phyloP scores from a whole-genome alignment of 805 yeast species.

The Scheffersomyces coipomensis region DNA sequence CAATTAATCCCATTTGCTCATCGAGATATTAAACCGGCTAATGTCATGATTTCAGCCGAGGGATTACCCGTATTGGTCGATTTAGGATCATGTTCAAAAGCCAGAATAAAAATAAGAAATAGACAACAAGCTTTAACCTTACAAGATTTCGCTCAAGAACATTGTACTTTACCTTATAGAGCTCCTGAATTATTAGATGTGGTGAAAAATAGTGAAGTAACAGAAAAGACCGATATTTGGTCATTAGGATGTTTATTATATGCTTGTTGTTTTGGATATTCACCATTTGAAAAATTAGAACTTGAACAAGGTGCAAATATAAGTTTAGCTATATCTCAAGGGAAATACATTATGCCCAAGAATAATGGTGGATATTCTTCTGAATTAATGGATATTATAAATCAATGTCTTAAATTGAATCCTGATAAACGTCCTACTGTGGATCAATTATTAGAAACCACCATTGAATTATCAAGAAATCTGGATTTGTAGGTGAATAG shows the following conservation, averaged over 20 bases:
- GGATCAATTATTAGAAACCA: constrained; percentile 53
- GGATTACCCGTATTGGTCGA: constrained; percentile 81
- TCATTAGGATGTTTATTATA: constrained; percentile 84
- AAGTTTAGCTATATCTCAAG: constrained; percentile 70
- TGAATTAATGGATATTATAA: constrained; percentile 55
- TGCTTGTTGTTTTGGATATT: constrained; percentile 70
- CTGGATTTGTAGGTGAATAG: too few species aligned
- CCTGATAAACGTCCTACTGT: constrained; percentile 62
- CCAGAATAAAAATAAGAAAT: constrained; percentile 51
- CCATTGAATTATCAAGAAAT: constrained; percentile 35
- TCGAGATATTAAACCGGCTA: constrained; percentile 86
- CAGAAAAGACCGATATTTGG: constrained; percentile 87
- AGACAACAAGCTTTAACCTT: constrained; percentile 72
- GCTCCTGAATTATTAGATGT: constrained; percentile 91
- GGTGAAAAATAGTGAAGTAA: constrained; percentile 59
- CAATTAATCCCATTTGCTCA: constrained; percentile 76
- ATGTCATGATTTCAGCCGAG: constrained; percentile 73
- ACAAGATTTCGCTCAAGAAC: constrained; percentile 80
- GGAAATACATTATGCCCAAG: constrained; percentile 58
- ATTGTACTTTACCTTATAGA: constrained; percentile 81
- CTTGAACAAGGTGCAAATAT: constrained; percentile 79
- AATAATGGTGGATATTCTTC: constrained; percentile 50
- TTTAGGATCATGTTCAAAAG: constrained; percentile 74
- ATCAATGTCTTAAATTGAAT: constrained; percentile 60
- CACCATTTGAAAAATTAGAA: constrained; percentile 88